Base-by-base conservation (phyloP, 495 filamentous ascomycete genomes). In the Tuber indicum region DNA sequence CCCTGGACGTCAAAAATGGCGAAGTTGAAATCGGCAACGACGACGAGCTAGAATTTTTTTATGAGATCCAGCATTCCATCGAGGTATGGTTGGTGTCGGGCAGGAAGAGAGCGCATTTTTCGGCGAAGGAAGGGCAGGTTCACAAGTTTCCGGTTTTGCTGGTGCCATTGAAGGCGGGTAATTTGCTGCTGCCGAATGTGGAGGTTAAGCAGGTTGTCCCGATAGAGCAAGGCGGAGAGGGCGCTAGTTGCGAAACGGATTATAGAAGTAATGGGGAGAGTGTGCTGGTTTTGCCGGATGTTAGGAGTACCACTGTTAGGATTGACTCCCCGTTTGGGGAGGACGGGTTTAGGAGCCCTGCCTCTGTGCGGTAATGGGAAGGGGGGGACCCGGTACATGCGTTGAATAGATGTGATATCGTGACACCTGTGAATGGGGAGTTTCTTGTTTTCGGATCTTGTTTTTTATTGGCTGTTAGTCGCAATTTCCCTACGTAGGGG, bases 81-180 rank as follows among this genome's bases (percentile, higher is more conserved):
- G 94, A 96, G 19, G 86, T 87, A 1, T 99, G 94, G 95, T 87
- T 97, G 1, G 85, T 98, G 7, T 94, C 93, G 44, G 96, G 96
- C 0, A 88, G 91, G 49, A 87, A 92, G 39, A 91, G 92, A 76
- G 91, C 89, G 1, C 92, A 93, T 78, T 97, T 97, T 84, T 88
- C 89, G 3, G 90, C 89, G 42, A 86, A 86, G 69, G 62, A 81
- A 72, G 83, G 75, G 86, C 89, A 81, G 86, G 85, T 77, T 85
- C 91, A 78, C 81, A 84, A 49, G 77, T 85, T 75, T 85, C 88
- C 89, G 0, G 83, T 98, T 39, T 86, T 96, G 75, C 84, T 98
- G 3, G 87, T 97, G 3, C 95, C 96, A 43, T 86, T 97, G 75
- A 88, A 91, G 75, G 86, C 92, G 47, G 96, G 96, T 16, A 89